These are phyloP conservation scores for Acacia confusa DNA, from an alignment of 306 rosid species.

Conservation along the genomic window DNA sequence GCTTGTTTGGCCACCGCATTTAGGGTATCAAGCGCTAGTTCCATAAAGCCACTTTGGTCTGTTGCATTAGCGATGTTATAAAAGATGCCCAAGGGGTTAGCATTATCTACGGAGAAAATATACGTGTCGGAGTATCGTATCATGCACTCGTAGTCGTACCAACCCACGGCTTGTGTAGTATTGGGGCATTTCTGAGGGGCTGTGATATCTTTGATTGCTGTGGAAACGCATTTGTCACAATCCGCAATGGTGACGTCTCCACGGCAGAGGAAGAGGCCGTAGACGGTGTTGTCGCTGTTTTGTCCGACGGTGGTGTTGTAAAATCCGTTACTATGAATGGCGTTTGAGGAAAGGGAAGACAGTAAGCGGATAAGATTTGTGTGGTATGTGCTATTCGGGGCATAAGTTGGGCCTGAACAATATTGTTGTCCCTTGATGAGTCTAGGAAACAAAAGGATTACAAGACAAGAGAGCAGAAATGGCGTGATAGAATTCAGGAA, in stretches of 20 bases:
- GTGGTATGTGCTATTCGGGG: constrained; percentile 26
- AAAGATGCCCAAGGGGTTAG: not conserved
- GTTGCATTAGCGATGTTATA: not conserved
- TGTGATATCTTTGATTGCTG: not conserved
- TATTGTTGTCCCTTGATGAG: not conserved
- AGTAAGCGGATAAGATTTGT: constrained; percentile 35
- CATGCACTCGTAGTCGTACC: not conserved
- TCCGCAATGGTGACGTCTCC: constrained; percentile 30
- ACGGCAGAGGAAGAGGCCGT: constrained; percentile 42
- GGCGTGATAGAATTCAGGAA: not conserved
- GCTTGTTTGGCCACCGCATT: not conserved
- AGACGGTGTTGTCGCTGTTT: not conserved
- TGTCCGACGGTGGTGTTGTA: constrained; percentile 17
- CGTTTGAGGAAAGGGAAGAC: constrained; percentile 35
- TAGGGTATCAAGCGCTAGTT: not conserved
- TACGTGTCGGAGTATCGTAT: not conserved
- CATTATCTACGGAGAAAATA: not conserved
- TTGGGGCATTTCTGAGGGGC: constrained; percentile 2
- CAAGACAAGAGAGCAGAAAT: not conserved
- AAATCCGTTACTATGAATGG: constrained; percentile 13
- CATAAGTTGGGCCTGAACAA: not conserved
- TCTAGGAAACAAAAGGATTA: not conserved
- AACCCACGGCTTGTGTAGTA: not conserved
- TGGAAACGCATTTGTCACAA: constrained; percentile 8
- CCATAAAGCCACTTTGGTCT: not conserved